Evolutionary conservation across 176 grass and related monocot species (phyloP).

Genomic region (Leersia perrieri): DNA sequence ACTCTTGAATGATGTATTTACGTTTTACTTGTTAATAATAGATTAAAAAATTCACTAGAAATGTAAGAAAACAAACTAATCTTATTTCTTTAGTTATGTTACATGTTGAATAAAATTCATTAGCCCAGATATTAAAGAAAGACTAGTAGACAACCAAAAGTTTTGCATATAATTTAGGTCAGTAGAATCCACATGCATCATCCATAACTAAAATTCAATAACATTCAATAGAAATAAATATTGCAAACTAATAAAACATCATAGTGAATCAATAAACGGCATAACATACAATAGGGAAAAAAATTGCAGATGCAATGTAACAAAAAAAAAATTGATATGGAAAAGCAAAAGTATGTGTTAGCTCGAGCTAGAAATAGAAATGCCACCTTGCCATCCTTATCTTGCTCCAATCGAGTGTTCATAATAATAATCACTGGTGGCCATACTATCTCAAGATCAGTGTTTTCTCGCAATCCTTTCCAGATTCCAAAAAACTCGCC

Average conservation of each 20-base stretch:
- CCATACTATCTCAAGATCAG: slow-evolving; percentile 72
- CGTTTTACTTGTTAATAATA: background rate
- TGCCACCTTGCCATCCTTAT: slow-evolving; percentile 65
- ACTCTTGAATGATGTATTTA: background rate
- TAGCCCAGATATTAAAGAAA: slow-evolving; percentile 17
- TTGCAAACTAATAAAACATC: background rate
- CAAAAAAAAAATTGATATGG: background rate
- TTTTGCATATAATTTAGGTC: background rate
- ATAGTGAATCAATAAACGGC: background rate
- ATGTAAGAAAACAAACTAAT: background rate
- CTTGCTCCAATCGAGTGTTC: slow-evolving; percentile 73
- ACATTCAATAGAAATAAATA: background rate
- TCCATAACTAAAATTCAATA: background rate
- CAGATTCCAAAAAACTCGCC: slow-evolving; percentile 85
- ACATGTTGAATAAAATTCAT: background rate
- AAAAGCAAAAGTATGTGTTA: background rate
- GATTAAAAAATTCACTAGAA: background rate
- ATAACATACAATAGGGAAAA: background rate
- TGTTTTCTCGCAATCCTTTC: slow-evolving; percentile 64
- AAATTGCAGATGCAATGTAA: background rate
- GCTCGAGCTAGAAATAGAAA: background rate
- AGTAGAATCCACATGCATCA: slow-evolving; percentile 12
- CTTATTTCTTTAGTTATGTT: background rate
- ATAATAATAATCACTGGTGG: slow-evolving; percentile 91
- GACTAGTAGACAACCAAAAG: background rate